These are phyloP conservation scores for Ogataea corticis DNA, from an alignment of 805 yeast genomes.

Conservation along the genomic window DNA sequence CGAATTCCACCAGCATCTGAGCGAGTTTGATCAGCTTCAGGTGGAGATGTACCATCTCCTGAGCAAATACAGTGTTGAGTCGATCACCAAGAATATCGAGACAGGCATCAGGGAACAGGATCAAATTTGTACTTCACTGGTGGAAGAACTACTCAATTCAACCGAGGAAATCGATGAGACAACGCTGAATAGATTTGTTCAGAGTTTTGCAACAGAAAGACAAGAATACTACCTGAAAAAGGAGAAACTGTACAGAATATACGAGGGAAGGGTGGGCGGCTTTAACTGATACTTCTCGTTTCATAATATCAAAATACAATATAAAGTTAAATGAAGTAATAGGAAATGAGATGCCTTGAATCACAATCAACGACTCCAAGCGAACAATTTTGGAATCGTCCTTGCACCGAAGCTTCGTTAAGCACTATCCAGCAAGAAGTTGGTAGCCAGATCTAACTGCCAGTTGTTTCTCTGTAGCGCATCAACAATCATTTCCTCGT, in stretches of 20 bases:
- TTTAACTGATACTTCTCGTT: slow-evolving; percentile 1
- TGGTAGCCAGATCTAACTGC: slow-evolving; percentile 86
- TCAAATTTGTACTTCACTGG: slow-evolving; percentile 13
- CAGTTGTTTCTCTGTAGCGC: slow-evolving; percentile 73
- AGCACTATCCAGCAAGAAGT: slow-evolving; percentile 73
- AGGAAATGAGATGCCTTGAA: too few relatives aligned
- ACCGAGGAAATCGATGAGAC: slow-evolving; percentile 24
- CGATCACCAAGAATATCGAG: slow-evolving; percentile 35
- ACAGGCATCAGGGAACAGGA: slow-evolving; percentile 32
- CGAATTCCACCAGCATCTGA: slow-evolving; percentile 23
- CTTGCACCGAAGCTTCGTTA: too few relatives aligned
- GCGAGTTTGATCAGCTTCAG: slow-evolving; percentile 25
- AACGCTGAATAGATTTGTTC: slow-evolving; percentile 40
- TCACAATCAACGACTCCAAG: neutral
- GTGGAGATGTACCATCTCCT: slow-evolving; percentile 33
- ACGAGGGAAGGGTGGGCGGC: slow-evolving; percentile 41
- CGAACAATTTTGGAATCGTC: too few relatives aligned
- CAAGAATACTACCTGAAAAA: slow-evolving; percentile 43
- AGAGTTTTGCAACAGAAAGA: slow-evolving; percentile 42
- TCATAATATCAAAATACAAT: neutral
- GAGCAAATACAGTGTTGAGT: slow-evolving; percentile 36
- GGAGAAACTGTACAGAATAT: slow-evolving; percentile 50
- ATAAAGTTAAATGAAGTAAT: neutral
- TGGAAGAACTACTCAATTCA: slow-evolving; percentile 17
- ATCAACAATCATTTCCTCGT: slow-evolving; percentile 56